Conservation (phyloP, 2,329 filamentous ascomycete species). For the Fusarium concolor region DNA sequence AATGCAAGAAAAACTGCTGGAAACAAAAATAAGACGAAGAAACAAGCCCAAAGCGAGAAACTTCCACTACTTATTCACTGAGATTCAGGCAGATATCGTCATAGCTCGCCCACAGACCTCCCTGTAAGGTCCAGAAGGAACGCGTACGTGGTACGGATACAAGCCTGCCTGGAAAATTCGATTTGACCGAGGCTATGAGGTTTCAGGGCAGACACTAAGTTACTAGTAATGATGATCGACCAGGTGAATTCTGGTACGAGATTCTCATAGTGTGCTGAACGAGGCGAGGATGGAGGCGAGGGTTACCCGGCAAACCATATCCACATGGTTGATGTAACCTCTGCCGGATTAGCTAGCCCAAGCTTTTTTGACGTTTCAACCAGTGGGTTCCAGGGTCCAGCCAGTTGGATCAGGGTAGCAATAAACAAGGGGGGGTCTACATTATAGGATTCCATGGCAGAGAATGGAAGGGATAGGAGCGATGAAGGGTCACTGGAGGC, state of each 20-base stretch:
- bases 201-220: slow-evolving; percentile 8
- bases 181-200: slow-evolving; percentile 14
- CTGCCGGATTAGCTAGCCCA: neutral
- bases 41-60: neutral
- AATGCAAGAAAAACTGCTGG: neutral
- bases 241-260: neutral
- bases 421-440: slow-evolving; percentile 1
- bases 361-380: neutral
- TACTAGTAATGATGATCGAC: slow-evolving; percentile 7
- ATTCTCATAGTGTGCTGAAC: neutral
- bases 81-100: neutral
- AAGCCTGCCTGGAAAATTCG: neutral
- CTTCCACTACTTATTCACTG: slow-evolving; percentile 21
- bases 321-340: slow-evolving; percentile 13
- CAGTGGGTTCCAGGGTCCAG: neutral
- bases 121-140: neutral
- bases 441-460: neutral
- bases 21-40: neutral
- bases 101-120: neutral
- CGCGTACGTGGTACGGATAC: neutral
- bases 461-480: neutral
- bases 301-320: neutral
- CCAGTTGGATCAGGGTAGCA: slow-evolving; percentile 6
- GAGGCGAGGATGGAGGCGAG: slow-evolving; percentile 1
- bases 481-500: neutral